Evolutionary conservation across 163 green algal genomes (phyloP), one percentile per base, ranked within the genome.

Genomic region (Coccomyxa subellipsoidea): DNA sequence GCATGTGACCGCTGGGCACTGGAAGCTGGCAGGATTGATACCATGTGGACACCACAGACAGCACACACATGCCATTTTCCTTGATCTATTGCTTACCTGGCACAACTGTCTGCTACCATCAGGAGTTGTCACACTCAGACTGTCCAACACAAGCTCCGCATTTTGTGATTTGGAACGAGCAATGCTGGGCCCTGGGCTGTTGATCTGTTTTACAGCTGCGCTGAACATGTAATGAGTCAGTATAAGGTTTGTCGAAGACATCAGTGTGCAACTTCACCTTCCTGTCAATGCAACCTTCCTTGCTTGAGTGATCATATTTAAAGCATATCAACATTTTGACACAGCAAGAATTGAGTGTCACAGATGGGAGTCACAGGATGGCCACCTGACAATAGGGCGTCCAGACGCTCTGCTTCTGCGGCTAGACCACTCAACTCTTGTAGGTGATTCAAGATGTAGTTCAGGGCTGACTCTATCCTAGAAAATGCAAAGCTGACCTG

Each of bases 381-480:
- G 15, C 47, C 5, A 88, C 84, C 80, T 34, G 66, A 80, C 18
- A 94, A 79, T 47, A 97, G 84, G 0, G 82, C 83, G 31, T 95
- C 84, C 66, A 98, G 84, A 36, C 93, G 92, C 69, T 97, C 90
- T n/a, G 92, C 93, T 78, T 95, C 87, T 0, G 94, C 93, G 27
- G 91, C 91, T 34, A 97, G 85, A 35, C 85, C 86, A 76, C 80
- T 88, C 54, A 93, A 80, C 59, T 82, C 72, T 23, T 79, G 85
- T 70, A 97, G 86, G 73, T 95, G 89, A 53, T 84, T 89, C 27
- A 98, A 84, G 37, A 98, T 88, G 82, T 94, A 82, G 37, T 82
- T 92, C 7, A 98, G 84, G 31, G 95, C 95, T 38, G 71, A 69
- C 73, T 96, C 90, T 29, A 98, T 94, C 38, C 86, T 86, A 31